Base-by-base conservation (phyloP, 1,139 yeast genomes). In the Blastobotrys ciferrii region DNA sequence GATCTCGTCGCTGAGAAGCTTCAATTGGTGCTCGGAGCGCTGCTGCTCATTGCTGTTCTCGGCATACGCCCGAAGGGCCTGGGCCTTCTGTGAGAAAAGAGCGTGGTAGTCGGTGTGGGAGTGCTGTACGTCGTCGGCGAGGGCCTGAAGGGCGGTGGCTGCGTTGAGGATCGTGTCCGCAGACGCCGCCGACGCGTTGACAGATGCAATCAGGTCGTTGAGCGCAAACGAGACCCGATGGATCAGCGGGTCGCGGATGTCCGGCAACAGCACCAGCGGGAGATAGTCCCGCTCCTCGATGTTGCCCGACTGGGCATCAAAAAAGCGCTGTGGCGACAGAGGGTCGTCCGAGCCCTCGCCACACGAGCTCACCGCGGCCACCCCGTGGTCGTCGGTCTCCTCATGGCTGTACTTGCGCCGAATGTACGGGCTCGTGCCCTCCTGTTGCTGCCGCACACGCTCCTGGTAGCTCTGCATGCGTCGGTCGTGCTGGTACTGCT, bases 201-300 rank as follows among this genome's bases (percentile, higher is more conserved):
- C 56, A 14, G 59, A 53, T 2, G 63, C 51, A 30, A 63, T 63
- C 43, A 63, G 57, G 42, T 58, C 66, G 47, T 63, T 63, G 32
- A 63, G 50, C 4, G 62, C 54, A 59, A 57, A 57, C 48, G 63
- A 53, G 12, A 58, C 63, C 4, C 48, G 54, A 40, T 55, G 57
- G 20, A 63, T 45, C 15, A 53, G 39, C 12, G 58, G 57, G 43
- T 64, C 63, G 4, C 53, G 46, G 14, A 54, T 58, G 42, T 64
- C 64, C 4, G 66, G 66, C 19, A 61, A 51, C 36, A 57, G 49
- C 15, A 64, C 51, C 47, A 63, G 46, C 15, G 67, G 67, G 37
- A 63, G 50, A 40, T 63, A 63, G 19, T 58, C 64, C 32, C 61
- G 50, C 14, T 47, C 49, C 13, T 45, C 55, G 2, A 60, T 65